Conservation (phyloP, 441 rosid species). For the Daphne laureola region DNA sequence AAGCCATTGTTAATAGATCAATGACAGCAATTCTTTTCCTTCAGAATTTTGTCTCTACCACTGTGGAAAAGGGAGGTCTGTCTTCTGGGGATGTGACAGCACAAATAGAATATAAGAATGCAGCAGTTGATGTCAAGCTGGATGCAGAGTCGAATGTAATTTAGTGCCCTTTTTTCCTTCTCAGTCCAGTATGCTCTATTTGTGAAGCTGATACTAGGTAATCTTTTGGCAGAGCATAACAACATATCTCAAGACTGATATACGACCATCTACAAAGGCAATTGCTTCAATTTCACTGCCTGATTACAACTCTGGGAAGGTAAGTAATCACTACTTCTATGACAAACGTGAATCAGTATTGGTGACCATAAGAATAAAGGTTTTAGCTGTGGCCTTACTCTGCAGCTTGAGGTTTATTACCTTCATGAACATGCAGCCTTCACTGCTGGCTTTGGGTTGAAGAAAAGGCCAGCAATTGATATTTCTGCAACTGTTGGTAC, state of each 20-base stretch:
- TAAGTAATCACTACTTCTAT: slow-evolving; percentile 10
- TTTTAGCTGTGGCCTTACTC: slow-evolving; percentile 9
- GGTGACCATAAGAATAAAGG: not conserved
- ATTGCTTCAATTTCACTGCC: slow-evolving; percentile 34
- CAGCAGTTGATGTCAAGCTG: slow-evolving; percentile 26
- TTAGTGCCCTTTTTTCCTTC: slow-evolving; percentile 8
- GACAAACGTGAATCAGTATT: slow-evolving; percentile 2
- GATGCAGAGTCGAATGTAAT: slow-evolving; percentile 28
- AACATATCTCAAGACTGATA: slow-evolving; percentile 23
- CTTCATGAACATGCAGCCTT: slow-evolving; percentile 40
- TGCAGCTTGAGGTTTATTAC: slow-evolving; percentile 32
- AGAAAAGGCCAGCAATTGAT: slow-evolving; percentile 34
- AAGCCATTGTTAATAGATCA: no score
- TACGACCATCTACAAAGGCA: slow-evolving; percentile 28
- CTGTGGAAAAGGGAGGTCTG: slow-evolving; percentile 30
- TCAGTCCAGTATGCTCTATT: slow-evolving; percentile 4
- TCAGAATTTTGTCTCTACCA: slow-evolving; percentile 29
- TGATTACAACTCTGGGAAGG: slow-evolving; percentile 39
- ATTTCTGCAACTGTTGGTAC: slow-evolving; percentile 43
- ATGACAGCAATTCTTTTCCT: not conserved
- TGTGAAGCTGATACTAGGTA: slow-evolving; percentile 3
- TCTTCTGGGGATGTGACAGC: slow-evolving; percentile 30
- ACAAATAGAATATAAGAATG: slow-evolving; percentile 24
- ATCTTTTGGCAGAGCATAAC: slow-evolving; percentile 26
- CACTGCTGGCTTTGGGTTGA: slow-evolving; percentile 29